Conservation (phyloP, 805 yeast species). For the Yarrowia keelungensis region DNA sequence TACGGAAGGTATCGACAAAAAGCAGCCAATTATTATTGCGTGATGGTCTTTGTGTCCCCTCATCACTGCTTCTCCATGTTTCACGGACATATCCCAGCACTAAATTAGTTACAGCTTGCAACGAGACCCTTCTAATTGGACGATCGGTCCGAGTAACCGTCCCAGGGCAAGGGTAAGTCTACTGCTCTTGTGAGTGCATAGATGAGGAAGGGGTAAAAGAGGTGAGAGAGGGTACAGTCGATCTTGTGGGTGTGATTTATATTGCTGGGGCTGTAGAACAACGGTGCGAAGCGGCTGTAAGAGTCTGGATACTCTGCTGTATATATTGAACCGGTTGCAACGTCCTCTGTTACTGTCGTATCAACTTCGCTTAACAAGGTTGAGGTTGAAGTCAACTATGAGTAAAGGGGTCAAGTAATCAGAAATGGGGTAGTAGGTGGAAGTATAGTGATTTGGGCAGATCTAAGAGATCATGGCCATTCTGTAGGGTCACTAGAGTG, state of each 20-base stretch:
- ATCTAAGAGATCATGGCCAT: no score
- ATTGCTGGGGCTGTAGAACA: no score
- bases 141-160: conserved; percentile 12
- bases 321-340: not conserved
- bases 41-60: no score
- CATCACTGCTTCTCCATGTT: not conserved
- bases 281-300: no score
- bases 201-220: not conserved
- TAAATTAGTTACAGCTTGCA: not conserved
- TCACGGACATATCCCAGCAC: not conserved
- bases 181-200: conserved; percentile 3
- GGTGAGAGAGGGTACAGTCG: not conserved
- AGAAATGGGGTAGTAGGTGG: no score
- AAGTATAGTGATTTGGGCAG: no score
- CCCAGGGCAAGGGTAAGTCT: conserved; percentile 20
- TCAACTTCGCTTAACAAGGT: conserved; percentile 15
- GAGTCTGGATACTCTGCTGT: no score
- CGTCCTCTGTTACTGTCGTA: not conserved
- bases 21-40: no score
- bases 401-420: no score
- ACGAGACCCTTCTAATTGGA: conserved; percentile 1
- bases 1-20: no score
- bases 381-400: not conserved
- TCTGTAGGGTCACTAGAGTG: no score
- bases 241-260: no score